Evolutionary conservation across 2,329 filamentous ascomycete genomes (phyloP), one percentile per base, ranked within the genome.

Genomic region (Colletotrichum cuscutae): DNA sequence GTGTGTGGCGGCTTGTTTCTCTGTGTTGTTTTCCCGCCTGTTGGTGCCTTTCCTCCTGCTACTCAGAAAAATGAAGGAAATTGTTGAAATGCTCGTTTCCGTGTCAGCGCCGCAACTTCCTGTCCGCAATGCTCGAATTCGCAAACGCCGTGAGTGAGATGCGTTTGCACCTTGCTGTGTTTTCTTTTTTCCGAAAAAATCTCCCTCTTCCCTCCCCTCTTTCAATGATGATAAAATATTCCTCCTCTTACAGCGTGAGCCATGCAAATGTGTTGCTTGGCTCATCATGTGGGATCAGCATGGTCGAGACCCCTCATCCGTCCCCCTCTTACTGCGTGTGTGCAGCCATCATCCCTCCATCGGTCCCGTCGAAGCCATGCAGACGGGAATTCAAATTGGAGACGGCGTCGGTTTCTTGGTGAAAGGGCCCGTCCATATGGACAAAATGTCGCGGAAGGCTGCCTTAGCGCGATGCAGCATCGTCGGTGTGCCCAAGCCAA

Each of bases 401-500:
- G 65, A 35, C 28, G 13, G 56, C 46, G 65, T 46, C 8, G 30
- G 24, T 24, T 35, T 26, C 19, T 49, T 37, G 49, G n/a, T 42
- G 11, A 42, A 12, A 26, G 7, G 35, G 22, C 35, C 49, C 28
- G 32, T 46, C 52, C 30, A 22, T 61, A 11, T 61, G 13, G 22
- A 42, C 57, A 22, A 32, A 49, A n/a, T 54, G 56, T 64, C 69
- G 30, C 65, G 52, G 52, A 72, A 69, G 9, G 53, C 69, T 59
- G 65, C 65, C 30, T 58, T 68, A 68, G 65, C 46, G 66, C 42
- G 60, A 65, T 54, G 65, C 53, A 46, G 42, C 37, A 61, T 26
- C 13, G 49, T 63, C 35, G 69, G 42, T 37, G 22, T 19, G 15
- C 13, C 37, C 37, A 32, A 22, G 42, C 28, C 42, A 52, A 46